Percentiles rank a stretch among this genome's conserved stretches.
phyloP scores from a whole-genome alignment of 139 green algal genomes.

The Diplosphaera chodatii region DNA sequence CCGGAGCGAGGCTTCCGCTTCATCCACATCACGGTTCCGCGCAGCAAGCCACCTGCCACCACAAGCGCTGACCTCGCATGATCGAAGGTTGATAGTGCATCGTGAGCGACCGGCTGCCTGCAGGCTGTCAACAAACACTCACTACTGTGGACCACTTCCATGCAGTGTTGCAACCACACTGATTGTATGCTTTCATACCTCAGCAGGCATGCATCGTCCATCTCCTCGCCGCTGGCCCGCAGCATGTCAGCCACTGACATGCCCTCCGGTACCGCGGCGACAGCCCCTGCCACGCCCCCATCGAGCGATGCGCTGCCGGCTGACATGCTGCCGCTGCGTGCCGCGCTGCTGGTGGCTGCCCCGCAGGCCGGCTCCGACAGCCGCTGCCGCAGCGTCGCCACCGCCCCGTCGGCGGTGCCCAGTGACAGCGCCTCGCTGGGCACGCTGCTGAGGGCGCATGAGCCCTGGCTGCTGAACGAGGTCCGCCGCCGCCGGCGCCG shows the following conservation, averaged over 20 bases:
- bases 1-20: conserved; percentile 11
- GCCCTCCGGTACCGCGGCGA: background rate
- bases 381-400: conserved; percentile 1
- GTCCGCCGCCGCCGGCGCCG: too few relatives aligned
- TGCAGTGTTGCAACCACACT: too few relatives aligned
- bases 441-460: background rate
- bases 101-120: too few relatives aligned
- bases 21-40: conserved; percentile 11
- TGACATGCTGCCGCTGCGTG: background rate
- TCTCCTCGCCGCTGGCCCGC: background rate
- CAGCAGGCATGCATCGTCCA: background rate
- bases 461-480: background rate
- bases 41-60: conserved; percentile 25
- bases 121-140: too few relatives aligned
- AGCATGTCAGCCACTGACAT: background rate
- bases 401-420: background rate
- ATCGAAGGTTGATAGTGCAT: too few relatives aligned
- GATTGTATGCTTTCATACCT: too few relatives aligned
- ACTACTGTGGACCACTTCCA: too few relatives aligned
- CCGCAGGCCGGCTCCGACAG: background rate
- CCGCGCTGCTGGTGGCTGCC: too few relatives aligned
- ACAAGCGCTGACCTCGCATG: too few relatives aligned
- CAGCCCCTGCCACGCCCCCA: too few relatives aligned
- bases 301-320: too few relatives aligned
- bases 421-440: background rate